Conservation (phyloP, 228 moss, liverwort and hornwort species). For the Sphagnum fallax region DNA sequence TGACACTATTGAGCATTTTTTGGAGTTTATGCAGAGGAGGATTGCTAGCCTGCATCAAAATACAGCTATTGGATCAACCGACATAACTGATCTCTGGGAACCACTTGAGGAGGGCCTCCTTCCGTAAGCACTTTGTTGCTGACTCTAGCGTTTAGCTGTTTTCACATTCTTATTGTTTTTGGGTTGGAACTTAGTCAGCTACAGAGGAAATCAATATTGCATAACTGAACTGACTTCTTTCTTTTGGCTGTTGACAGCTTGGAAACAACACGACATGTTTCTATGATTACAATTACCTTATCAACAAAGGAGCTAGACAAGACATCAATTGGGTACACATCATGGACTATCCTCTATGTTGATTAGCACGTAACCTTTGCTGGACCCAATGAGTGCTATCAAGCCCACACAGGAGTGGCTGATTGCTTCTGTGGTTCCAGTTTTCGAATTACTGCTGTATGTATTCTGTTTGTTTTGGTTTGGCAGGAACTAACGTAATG, state of each 20-base stretch:
- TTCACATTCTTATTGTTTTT: neutral
- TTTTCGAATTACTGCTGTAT: neutral
- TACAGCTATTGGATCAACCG: constrained; percentile 98
- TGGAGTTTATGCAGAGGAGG: constrained; percentile 63
- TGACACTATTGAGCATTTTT: too few relatives aligned
- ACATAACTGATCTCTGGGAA: constrained; percentile 99
- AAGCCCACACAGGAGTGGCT: neutral
- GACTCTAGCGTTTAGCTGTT: neutral
- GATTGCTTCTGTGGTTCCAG: neutral
- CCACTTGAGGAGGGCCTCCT: constrained; percentile 97
- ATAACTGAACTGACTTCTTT: neutral
- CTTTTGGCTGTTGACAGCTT: constrained; percentile 35
- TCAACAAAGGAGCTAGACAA: constrained; percentile 99
- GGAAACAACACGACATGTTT: constrained; percentile 99
- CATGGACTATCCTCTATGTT: neutral
- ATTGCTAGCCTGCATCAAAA: constrained; percentile 99
- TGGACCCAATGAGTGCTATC: neutral
- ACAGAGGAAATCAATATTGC: neutral
- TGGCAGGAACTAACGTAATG: too few relatives aligned
- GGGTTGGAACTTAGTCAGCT: neutral
- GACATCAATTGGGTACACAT: constrained; percentile 75
- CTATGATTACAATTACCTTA: constrained; percentile 94
- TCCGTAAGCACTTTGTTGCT: constrained; percentile 49
- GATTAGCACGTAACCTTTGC: too few relatives aligned
- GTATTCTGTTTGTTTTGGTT: neutral